These are phyloP conservation scores for Lablab purpureus DNA, from an alignment of 306 rosid species.

Conservation along the genomic window DNA sequence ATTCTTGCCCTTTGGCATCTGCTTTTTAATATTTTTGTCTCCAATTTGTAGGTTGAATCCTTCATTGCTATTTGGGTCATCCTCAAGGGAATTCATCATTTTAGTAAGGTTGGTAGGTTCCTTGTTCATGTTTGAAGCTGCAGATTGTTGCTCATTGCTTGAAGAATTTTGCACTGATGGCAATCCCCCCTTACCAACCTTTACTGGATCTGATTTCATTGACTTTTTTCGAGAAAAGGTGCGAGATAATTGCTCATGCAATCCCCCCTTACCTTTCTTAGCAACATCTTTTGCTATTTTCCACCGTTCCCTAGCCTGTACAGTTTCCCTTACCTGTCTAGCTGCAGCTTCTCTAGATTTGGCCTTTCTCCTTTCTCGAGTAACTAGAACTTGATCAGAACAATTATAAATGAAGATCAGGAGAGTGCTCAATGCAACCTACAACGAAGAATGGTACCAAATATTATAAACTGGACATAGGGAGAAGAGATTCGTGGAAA, in stretches of 20 bases:
- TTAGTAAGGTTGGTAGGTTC: slow-evolving; percentile 65
- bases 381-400: slow-evolving; percentile 78
- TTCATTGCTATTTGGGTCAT: slow-evolving; percentile 58
- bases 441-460: slow-evolving; percentile 48
- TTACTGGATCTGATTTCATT: slow-evolving; percentile 38
- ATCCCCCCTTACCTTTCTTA: slow-evolving; percentile 59
- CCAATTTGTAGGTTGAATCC: slow-evolving; percentile 79
- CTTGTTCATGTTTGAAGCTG: slow-evolving; percentile 52
- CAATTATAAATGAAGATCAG: slow-evolving; percentile 72
- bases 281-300: slow-evolving; percentile 64
- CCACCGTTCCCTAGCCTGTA: slow-evolving; percentile 82
- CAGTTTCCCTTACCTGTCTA: slow-evolving; percentile 74
- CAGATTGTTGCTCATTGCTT: slow-evolving; percentile 47
- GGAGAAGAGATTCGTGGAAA: slow-evolving; percentile 17
- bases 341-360: slow-evolving; percentile 82
- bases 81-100: slow-evolving; percentile 66
- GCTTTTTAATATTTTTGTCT: slow-evolving; percentile 71
- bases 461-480: slow-evolving; percentile 39
- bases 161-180: slow-evolving; percentile 49
- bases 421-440: slow-evolving; percentile 68
- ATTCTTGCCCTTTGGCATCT: slow-evolving; percentile 61
- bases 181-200: slow-evolving; percentile 43
- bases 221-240: slow-evolving; percentile 77
- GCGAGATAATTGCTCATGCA: slow-evolving; percentile 63
- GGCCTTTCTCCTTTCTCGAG: slow-evolving; percentile 78